A percentile compares a stretch with the other conserved stretches of the same genome.
Conservation (phyloP, 176 grass and related monocot species). For the Thinopyrum elongatum region DNA sequence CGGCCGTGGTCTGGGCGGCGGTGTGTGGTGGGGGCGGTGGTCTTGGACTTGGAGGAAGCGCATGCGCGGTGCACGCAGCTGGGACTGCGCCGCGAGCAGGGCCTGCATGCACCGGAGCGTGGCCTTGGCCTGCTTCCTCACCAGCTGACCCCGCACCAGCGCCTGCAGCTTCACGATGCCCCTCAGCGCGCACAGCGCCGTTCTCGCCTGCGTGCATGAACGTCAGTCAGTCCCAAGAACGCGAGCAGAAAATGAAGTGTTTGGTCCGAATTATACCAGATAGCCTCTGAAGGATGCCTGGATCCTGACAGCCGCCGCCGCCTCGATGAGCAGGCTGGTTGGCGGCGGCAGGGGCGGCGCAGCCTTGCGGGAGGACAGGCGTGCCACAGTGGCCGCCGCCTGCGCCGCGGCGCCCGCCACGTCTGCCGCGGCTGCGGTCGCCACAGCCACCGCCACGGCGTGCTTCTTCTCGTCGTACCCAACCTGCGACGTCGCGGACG, state of each 20-base stretch:
- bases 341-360: not conserved
- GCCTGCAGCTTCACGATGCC: slow-evolving; percentile 87
- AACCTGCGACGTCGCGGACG: not conserved
- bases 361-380: slow-evolving; percentile 29
- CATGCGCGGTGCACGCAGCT: slow-evolving; percentile 59
- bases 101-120: slow-evolving; percentile 90
- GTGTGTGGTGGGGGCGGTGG: slow-evolving; percentile 9
- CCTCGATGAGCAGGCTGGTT: slow-evolving; percentile 29
- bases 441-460: slow-evolving; percentile 54
- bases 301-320: slow-evolving; percentile 63
- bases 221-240: not conserved
- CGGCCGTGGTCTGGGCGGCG: slow-evolving; percentile 37
- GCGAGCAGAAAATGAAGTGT: not conserved
- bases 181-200: slow-evolving; percentile 75
- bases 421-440: slow-evolving; percentile 52
- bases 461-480: slow-evolving; percentile 63
- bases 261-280: slow-evolving; percentile 45
- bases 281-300: slow-evolving; percentile 81
- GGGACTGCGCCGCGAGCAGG: slow-evolving; percentile 57
- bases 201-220: slow-evolving; percentile 52
- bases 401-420: slow-evolving; percentile 59
- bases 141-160: slow-evolving; percentile 74
- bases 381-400: slow-evolving; percentile 53
- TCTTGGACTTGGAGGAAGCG: slow-evolving; percentile 49
- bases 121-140: slow-evolving; percentile 80